phyloP scores from a whole-genome alignment of 441 rosid species.

The Eutrema salsugineum region DNA sequence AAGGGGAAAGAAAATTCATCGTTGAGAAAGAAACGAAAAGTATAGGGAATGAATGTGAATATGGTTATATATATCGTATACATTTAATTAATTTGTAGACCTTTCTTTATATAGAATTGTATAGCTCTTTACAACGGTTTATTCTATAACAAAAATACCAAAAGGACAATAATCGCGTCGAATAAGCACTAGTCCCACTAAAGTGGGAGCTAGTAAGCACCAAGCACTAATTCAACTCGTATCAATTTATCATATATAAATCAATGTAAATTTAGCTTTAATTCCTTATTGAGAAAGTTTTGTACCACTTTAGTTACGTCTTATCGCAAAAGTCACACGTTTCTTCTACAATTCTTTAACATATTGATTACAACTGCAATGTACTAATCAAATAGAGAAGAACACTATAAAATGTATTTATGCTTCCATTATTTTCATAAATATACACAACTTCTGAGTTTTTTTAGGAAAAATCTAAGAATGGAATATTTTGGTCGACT shows the following conservation, averaged over 20 bases:
- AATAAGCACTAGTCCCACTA: slow-evolving; percentile 38
- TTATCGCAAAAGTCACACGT: not conserved
- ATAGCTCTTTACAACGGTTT: slow-evolving; percentile 33
- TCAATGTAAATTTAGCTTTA: not conserved
- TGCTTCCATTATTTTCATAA: not conserved
- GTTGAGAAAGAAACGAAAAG: not conserved
- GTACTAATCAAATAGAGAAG: not conserved
- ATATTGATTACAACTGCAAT: not conserved
- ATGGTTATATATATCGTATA: slow-evolving; percentile 12
- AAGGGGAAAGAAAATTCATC: not conserved
- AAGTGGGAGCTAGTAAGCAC: slow-evolving; percentile 33
- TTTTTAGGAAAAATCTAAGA: not conserved
- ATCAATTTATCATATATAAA: not conserved
- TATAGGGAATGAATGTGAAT: not conserved
- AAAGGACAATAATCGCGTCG: slow-evolving; percentile 38
- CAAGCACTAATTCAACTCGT: slow-evolving; percentile 23
- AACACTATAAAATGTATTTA: not conserved
- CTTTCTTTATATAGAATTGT: slow-evolving; percentile 15
- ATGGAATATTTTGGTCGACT: no score
- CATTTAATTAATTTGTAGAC: not conserved
- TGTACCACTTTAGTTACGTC: slow-evolving; percentile 13
- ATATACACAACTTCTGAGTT: not conserved
- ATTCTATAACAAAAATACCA: slow-evolving; percentile 2
- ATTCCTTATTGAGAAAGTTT: slow-evolving; percentile 24
- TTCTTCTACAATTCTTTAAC: not conserved